Conservation (phyloP, 768 basidiomycete genomes). For the Panus rudis region DNA sequence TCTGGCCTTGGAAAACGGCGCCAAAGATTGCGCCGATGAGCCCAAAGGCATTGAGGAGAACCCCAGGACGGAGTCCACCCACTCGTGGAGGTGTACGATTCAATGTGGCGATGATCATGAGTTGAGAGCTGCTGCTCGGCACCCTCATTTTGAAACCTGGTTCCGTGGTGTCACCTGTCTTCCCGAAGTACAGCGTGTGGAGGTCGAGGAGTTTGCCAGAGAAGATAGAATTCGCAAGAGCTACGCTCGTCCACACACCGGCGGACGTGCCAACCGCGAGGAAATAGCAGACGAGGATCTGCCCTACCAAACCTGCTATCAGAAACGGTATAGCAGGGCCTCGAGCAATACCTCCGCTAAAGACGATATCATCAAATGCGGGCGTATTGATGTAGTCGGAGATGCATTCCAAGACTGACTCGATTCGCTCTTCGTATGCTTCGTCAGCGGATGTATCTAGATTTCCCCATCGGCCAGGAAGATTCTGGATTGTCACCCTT, state of each 20-base stretch:
- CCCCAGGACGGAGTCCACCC: constrained; percentile 17
- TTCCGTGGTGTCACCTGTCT: not conserved
- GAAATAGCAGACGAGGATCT: constrained; percentile 22
- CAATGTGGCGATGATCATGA: constrained; percentile 22
- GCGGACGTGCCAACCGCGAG: constrained; percentile 22
- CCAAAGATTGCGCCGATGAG: constrained; percentile 21
- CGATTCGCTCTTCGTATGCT: not conserved
- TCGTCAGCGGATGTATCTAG: constrained; percentile 10
- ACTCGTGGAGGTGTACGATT: constrained; percentile 20
- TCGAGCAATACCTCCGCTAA: not conserved
- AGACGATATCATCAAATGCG: not conserved
- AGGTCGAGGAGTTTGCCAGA: constrained; percentile 17
- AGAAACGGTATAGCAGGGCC: constrained; percentile 17
- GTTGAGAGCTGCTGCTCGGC: not conserved
- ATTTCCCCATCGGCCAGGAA: not conserved
- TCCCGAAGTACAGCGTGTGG: not conserved
- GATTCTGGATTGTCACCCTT: not conserved
- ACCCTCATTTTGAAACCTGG: not conserved
- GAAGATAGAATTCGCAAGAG: constrained; percentile 18
- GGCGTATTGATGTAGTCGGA: not conserved
- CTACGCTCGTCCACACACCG: constrained; percentile 22
- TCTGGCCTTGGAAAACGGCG: constrained; percentile 18
- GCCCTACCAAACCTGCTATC: constrained; percentile 18
- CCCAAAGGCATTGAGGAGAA: constrained; percentile 18
- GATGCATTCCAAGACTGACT: not conserved